Base-by-base conservation (phyloP, 2,329 filamentous ascomycete genomes). In the Dissoconium aciculare region DNA sequence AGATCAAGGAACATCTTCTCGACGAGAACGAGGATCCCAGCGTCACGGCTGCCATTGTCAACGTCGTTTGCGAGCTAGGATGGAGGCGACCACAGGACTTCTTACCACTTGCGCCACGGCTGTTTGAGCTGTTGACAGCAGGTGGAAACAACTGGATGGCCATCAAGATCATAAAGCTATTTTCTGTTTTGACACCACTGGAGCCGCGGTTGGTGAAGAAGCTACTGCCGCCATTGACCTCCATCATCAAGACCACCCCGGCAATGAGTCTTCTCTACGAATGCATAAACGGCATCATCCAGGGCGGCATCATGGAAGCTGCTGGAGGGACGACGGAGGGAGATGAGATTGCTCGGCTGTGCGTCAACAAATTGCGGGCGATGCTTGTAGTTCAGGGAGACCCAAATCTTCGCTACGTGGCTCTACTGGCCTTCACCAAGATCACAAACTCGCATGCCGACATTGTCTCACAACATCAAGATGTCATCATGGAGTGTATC, bases 101-200 rank as follows among this genome's bases (percentile, higher is more conserved):
- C 46, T 63, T 98, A 16, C 82, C 89, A 10, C 64, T 98, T 16
- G 89, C 89, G 1, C 89, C 89, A 5, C 69, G 89, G 35, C 59
- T 98, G 15, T 98, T 95, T 47, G 85, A 94, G 51, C 66, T 98
- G 11, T 63, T 98, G 15, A 85, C 94, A 9, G 79, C 91, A 37
- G 78, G 84, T 33, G 79, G 79, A 21, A 95, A 98, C 57, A 98
- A 98, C 56, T 98, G 89, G 89, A 95, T 98, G 87, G 85, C 85
- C 36, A 98, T 98, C 53, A 98, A 98, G 55, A 72, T 98, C 39
- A 95, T 98, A 54, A 98, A 98, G 59, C 68, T 98, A 40, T 98
- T 98, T 66, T 87, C 89, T 26, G 91, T 83, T 1, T 62, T 98
- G 38, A 95, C 85, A 2, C 89, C 89, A 0, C 60, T 95, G 17